These are phyloP conservation scores for Sanghuangporus weigelae DNA, from an alignment of 1,284 basidiomycete genomes.

Conservation along the genomic window DNA sequence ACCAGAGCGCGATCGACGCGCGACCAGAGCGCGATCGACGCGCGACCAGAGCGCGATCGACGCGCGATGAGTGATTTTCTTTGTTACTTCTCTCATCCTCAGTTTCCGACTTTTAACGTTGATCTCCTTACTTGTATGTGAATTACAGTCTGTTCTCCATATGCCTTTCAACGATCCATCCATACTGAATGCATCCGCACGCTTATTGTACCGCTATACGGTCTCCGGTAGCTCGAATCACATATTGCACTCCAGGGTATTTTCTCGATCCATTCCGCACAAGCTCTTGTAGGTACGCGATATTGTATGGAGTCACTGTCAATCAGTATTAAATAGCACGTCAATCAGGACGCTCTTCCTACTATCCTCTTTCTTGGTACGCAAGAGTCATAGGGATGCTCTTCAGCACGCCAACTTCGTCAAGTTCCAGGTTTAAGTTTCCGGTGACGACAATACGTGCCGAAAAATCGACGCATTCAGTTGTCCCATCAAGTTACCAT, in stretches of 20 bases:
- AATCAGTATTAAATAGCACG: background rate
- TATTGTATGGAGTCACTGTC: slow-evolving; percentile 95
- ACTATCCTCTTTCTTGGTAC: slow-evolving; percentile 88
- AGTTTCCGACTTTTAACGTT: too few species aligned
- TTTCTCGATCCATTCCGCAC: slow-evolving; percentile 95
- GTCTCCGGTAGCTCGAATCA: slow-evolving; percentile 96
- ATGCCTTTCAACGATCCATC: slow-evolving; percentile 99
- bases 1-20: too few species aligned
- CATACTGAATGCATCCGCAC: slow-evolving; percentile 98
- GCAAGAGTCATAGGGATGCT: slow-evolving; percentile 98
- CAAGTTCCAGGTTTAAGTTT: slow-evolving; percentile 94
- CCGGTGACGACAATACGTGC: too few species aligned
- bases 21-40: too few species aligned
- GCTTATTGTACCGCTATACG: slow-evolving; percentile 97
- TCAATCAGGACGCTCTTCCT: background rate
- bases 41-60: too few species aligned
- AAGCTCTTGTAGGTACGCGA: slow-evolving; percentile 89
- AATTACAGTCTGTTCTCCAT: slow-evolving; percentile 96
- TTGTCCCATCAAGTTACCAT: too few species aligned
- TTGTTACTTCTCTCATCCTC: too few species aligned
- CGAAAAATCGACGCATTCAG: too few species aligned
- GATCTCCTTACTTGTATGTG: too few species aligned
- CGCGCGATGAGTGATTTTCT: too few species aligned
- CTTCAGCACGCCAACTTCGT: slow-evolving; percentile 97
- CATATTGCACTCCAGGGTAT: slow-evolving; percentile 96